Base-by-base conservation (phyloP, 805 yeast species). In the Cyberlindnera samutprakarnensis region DNA sequence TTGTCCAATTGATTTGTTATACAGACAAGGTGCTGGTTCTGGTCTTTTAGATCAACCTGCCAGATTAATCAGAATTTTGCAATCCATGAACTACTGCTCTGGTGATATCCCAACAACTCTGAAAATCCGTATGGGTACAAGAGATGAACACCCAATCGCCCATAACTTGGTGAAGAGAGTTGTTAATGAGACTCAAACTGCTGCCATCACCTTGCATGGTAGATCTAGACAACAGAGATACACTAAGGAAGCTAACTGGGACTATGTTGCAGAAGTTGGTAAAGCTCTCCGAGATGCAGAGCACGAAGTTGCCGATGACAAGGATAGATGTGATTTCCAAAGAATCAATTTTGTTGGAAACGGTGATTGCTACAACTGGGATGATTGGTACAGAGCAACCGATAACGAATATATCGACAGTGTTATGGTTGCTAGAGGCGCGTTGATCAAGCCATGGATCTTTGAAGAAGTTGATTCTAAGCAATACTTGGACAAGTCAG, bases 371-470 rank as follows among this genome's bases (percentile, higher is more conserved):
- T 88, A 68, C 62, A 79, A 85, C 14, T 75, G 71, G 61, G 82
- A 82, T 49, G 97, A 92, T 53, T 92, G 95, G 94, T 72, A 85
- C 56, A 67, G 64, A 21, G 87, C 81, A 9, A 65, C 78, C 25
- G 57, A 62, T 18, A 70, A 75, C 29, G 72, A 72, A 19, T 81
- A 82, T 15, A 77, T 90, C 36, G 98, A 92, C 60, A 76, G 92
- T 19, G 94, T 87, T 13, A 92, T 94, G 96, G 85, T 92, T 33
- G 98, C 97, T 3, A 72, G 99, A 51, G 98, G 97, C 35, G 97
- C 97, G 2, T 70, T 92, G 43, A 88, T 92, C 54, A 92, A 92
- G 60, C 99, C 99, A 22, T 92, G 99, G 99, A 84, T 92, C 31
- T 92, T 90, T 47, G 96, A 92, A 62, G 99, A 92, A 60, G 73